Evolutionary conservation across 2,329 filamentous ascomycete genomes (phyloP), one percentile per base, ranked within the genome.

Genomic region (Coniochaeta sp.): DNA sequence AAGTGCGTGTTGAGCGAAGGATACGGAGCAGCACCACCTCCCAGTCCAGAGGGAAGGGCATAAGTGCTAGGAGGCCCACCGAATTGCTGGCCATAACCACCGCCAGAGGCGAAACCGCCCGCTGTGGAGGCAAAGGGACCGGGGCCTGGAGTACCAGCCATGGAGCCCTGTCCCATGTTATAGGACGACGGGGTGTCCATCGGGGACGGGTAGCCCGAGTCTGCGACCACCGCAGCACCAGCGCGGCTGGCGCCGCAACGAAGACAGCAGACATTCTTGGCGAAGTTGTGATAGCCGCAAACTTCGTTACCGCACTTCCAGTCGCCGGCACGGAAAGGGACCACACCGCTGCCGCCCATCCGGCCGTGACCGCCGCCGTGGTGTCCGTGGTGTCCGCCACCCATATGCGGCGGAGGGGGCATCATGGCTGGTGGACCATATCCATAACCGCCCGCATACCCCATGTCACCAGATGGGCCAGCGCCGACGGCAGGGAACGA

Each of bases 251-350:
- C 95, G 73, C 95, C 95, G 72, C 95, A 99, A 62, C 95, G 90
- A 64, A 99, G 85, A 76, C 95, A 99, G 77, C 91, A 96, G 61
- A 98, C 93, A 70, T 99, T 99, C 85, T 99, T 99, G 63, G 95
- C 95, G 72, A 99, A 99, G 79, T 99, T 99, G 81, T 99, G 95
- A 76, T 99, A 99, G 61, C 90, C 91, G 73, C 95, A 99, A 40
- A 93, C 92, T 71, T 99, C 95, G 65, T 95, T 95, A 60, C 95
- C 95, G 71, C 95, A 99, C 77, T 97, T 97, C 95, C 95, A 99
- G 72, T 99, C 95, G 71, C 95, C 95, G 60, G 95, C 95, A 70
- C 95, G 90, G 88, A 99, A 99, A 17, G 95, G 95, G 50, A 99
- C 95, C 56, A 92, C 89, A 60, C 90, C 89, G 67, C 90, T 89